Percentiles rank a stretch among this genome's conserved stretches.
Evolutionary conservation across 1,284 basidiomycete genomes (phyloP).

Genomic region (Puccinia triticina): DNA sequence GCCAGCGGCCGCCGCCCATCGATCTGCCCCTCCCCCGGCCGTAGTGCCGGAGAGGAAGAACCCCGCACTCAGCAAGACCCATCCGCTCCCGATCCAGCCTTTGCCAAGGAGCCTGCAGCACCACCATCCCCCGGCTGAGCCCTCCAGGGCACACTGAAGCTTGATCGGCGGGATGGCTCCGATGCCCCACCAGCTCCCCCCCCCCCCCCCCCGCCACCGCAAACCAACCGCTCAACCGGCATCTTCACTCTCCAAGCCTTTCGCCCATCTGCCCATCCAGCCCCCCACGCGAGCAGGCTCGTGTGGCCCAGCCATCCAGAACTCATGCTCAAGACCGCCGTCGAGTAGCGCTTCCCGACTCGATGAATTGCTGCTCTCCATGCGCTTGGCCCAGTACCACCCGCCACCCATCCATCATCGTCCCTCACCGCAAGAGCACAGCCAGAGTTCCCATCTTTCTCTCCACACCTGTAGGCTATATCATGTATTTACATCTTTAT

Average conservation of each 20-base stretch:
- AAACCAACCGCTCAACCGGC: too few relatives aligned
- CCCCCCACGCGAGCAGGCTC: neutral
- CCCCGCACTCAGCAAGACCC: neutral
- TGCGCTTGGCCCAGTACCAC: neutral
- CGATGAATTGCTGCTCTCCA: slow-evolving; percentile 1
- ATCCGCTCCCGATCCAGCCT: neutral
- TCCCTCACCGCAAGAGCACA: neutral
- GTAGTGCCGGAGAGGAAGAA: neutral
- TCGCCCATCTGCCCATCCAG: neutral
- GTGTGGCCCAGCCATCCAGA: neutral
- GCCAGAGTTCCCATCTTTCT: too few relatives aligned
- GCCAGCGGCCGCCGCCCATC: neutral
- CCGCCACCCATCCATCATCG: neutral
- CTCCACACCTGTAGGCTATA: too few relatives aligned
- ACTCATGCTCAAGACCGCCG: neutral
- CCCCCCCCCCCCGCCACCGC: neutral
- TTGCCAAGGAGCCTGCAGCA: neutral
- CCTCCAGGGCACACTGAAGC: neutral
- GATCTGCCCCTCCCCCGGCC: neutral
- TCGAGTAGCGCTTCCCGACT: neutral
- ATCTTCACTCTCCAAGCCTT: neutral
- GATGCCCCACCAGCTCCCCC: neutral
- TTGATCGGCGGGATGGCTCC: neutral
- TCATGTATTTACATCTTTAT: too few relatives aligned
- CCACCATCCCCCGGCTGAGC: neutral